phyloP scores from a whole-genome alignment of 768 basidiomycete species.

The Psilocybe sp. region DNA sequence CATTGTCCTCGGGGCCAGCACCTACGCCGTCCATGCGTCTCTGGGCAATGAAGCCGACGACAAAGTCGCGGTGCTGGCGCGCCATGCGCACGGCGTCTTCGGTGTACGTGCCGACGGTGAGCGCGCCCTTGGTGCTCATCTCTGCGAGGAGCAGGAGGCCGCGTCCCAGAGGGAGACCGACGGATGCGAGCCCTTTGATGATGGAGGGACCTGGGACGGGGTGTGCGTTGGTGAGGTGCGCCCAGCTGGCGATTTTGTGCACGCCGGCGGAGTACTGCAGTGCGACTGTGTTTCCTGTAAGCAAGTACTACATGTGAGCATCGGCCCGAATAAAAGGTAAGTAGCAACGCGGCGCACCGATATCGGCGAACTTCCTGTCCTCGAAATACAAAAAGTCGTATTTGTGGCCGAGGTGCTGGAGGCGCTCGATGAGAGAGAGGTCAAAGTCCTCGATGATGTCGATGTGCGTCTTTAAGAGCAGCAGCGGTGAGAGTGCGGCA shows the following conservation, averaged over 20 bases:
- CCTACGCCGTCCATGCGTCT: slow-evolving; percentile 74
- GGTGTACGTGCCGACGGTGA: slow-evolving; percentile 84
- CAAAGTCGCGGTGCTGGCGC: slow-evolving; percentile 75
- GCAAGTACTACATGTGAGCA: slow-evolving; percentile 9
- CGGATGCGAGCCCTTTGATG: slow-evolving; percentile 81
- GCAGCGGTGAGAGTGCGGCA: slow-evolving; percentile 17
- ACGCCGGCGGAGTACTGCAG: slow-evolving; percentile 93
- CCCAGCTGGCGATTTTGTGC: slow-evolving; percentile 92
- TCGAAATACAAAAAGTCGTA: slow-evolving; percentile 97
- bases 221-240: slow-evolving; percentile 97
- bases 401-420: slow-evolving; percentile 69
- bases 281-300: slow-evolving; percentile 89
- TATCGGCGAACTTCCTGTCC: slow-evolving; percentile 98
- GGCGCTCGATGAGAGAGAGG: slow-evolving; percentile 57
- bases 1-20: slow-evolving; percentile 26
- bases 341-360: slow-evolving; percentile 53
- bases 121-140: slow-evolving; percentile 89
- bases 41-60: slow-evolving; percentile 96
- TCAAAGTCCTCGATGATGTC: slow-evolving; percentile 96
- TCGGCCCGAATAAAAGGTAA: not conserved
- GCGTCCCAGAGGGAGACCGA: slow-evolving; percentile 81
- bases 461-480: slow-evolving; percentile 77
- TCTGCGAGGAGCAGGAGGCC: slow-evolving; percentile 91
- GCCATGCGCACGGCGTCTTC: slow-evolving; percentile 87
- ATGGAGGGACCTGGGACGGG: slow-evolving; percentile 95